These are phyloP conservation scores for Ceratocystis colombiana DNA, from an alignment of 2,329 filamentous ascomycete species.

Conservation along the genomic window DNA sequence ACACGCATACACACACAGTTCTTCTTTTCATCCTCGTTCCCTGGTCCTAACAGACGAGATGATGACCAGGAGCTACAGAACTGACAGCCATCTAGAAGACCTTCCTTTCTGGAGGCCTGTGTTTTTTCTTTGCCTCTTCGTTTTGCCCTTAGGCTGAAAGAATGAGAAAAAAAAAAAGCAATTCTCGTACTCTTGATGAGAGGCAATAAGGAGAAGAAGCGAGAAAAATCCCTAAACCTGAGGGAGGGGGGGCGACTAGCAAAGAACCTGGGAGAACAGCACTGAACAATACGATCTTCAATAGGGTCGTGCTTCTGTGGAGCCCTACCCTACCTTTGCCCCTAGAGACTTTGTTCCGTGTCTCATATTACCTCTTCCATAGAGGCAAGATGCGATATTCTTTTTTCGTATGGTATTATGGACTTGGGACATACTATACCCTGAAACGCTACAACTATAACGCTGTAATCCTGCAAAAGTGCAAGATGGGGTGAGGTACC, in stretches of 20 bases:
- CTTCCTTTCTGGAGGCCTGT: not conserved
- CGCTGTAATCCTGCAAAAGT: not conserved
- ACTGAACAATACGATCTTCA: conserved; percentile 12
- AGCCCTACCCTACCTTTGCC: not conserved
- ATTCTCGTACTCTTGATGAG: not conserved
- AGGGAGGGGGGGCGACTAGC: too few relatives aligned
- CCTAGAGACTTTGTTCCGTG: conserved; percentile 1
- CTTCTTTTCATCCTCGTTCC: not conserved
- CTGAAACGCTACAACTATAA: too few relatives aligned
- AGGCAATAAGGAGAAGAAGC: not conserved
- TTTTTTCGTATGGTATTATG: not conserved
- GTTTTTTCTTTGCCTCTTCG: not conserved
- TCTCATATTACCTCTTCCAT: not conserved
- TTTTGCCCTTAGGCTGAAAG: not conserved
- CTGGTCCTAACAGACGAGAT: not conserved
- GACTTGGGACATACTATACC: too few relatives aligned
- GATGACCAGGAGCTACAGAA: conserved; percentile 4
- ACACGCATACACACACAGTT: not conserved
- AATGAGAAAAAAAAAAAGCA: not conserved
- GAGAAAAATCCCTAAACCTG: not conserved
- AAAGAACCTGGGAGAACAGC: not conserved
- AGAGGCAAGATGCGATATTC: not conserved
- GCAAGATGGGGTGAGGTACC: not conserved
- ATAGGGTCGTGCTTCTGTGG: not conserved
- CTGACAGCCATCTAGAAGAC: conserved; percentile 14